These are phyloP conservation scores for Aspergillus quadricinctus DNA, from an alignment of 2,329 filamentous ascomycete species.

Conservation along the genomic window DNA sequence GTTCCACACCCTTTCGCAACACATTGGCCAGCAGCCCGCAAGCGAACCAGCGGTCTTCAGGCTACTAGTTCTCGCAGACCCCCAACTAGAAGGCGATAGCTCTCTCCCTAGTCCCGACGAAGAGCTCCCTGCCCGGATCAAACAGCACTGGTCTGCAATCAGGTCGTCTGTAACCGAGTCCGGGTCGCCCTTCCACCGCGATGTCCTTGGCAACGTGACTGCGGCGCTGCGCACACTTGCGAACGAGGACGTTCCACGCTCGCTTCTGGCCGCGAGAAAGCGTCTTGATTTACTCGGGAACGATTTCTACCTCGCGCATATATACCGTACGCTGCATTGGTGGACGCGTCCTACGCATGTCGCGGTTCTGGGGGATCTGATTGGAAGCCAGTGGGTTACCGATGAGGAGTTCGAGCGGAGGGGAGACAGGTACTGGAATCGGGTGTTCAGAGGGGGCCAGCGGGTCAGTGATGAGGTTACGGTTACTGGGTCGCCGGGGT, in stretches of 20 bases:
- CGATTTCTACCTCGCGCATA: slow-evolving; percentile 89
- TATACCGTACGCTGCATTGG: slow-evolving; percentile 79
- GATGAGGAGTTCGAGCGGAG: slow-evolving; percentile 77
- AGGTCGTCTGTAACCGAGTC: slow-evolving; percentile 10
- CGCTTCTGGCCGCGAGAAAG: slow-evolving; percentile 68
- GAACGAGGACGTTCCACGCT: slow-evolving; percentile 64
- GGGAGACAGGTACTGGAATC: slow-evolving; percentile 71
- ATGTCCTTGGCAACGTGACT: slow-evolving; percentile 20
- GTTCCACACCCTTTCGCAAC: slow-evolving; percentile 35
- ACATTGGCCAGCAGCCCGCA: slow-evolving; percentile 20
- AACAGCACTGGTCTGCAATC: slow-evolving; percentile 31
- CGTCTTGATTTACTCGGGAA: slow-evolving; percentile 85
- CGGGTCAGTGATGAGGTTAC: slow-evolving; percentile 52
- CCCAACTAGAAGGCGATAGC: slow-evolving; percentile 88
- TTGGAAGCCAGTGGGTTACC: slow-evolving; percentile 93
- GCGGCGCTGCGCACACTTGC: slow-evolving; percentile 38
- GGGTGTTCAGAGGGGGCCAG: slow-evolving; percentile 67
- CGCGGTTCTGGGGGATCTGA: slow-evolving; percentile 80
- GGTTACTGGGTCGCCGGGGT: slow-evolving; percentile 22
- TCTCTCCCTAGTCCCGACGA: slow-evolving; percentile 60
- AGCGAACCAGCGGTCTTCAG: slow-evolving; percentile 65
- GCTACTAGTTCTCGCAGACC: slow-evolving; percentile 82
- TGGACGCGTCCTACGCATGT: slow-evolving; percentile 83
- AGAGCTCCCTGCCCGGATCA: slow-evolving; percentile 40
- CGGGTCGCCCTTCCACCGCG: slow-evolving; percentile 11